These are phyloP conservation scores for Colletotrichum sublineola DNA, from an alignment of 2,329 filamentous ascomycete genomes.

Conservation along the genomic window DNA sequence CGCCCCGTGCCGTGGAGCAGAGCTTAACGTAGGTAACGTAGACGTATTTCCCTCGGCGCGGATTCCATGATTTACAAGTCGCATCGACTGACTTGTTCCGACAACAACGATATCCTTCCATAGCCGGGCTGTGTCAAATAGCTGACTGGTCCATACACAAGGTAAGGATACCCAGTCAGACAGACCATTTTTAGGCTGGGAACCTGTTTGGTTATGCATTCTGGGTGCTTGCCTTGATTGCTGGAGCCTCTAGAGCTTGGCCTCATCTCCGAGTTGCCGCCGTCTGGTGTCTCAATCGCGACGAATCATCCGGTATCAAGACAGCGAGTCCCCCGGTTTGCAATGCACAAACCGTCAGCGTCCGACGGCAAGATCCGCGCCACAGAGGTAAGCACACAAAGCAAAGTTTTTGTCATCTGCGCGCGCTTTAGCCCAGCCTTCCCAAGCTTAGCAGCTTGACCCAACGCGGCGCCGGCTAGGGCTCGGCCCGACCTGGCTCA, in stretches of 20 bases:
- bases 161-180: conserved; percentile 5
- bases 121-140: background rate
- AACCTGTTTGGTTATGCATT: conserved; percentile 2
- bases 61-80: background rate
- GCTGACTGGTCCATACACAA: background rate
- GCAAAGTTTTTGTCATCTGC: conserved; percentile 30
- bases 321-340: conserved; percentile 22
- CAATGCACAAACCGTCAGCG: conserved; percentile 3
- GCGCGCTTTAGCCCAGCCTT: conserved; percentile 16
- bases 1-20: background rate
- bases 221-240: conserved; percentile 1
- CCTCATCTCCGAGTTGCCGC: conserved; percentile 19
- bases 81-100: background rate
- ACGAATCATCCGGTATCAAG: conserved; percentile 16
- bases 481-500: conserved; percentile 24
- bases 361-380: conserved; percentile 36
- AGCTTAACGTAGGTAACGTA: background rate
- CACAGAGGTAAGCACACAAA: conserved; percentile 20
- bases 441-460: conserved; percentile 5
- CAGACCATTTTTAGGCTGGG: background rate
- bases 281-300: background rate
- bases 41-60: background rate
- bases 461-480: background rate
- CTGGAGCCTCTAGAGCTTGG: conserved; percentile 2
- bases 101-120: background rate